A percentile compares a stretch with the other conserved stretches of the same genome.
These are phyloP conservation scores for Panellus pusillus DNA, from an alignment of 768 basidiomycete genomes.

Conservation along the genomic window DNA sequence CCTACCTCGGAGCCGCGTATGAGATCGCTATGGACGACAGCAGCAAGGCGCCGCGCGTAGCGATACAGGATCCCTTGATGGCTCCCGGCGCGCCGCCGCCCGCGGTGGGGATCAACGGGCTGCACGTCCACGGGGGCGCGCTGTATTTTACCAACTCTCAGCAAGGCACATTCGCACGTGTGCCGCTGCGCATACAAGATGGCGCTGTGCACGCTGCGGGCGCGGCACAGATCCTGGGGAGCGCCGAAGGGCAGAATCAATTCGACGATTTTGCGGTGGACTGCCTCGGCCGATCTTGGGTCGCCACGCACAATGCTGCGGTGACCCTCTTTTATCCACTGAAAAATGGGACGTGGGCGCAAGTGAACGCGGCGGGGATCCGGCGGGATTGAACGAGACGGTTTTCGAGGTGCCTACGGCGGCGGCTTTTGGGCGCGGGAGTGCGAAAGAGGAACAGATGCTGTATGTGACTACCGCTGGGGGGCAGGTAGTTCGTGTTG, in stretches of 20 bases:
- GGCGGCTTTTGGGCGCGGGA: slow-evolving; percentile 2
- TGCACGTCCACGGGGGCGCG: background rate
- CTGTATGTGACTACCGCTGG: slow-evolving; percentile 1
- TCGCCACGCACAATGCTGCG: background rate
- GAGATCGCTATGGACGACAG: background rate
- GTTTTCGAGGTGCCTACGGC: background rate
- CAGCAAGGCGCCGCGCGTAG: background rate
- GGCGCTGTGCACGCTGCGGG: background rate
- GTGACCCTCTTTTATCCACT: background rate
- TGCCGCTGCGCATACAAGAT: background rate
- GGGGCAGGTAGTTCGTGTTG: background rate
- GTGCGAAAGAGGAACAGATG: background rate
- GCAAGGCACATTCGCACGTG: background rate
- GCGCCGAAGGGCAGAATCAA: background rate
- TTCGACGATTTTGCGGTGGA: slow-evolving; percentile 4
- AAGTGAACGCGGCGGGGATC: slow-evolving; percentile 1
- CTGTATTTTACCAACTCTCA: background rate
- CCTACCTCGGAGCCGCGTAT: background rate
- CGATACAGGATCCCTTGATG: background rate
- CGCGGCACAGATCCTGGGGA: background rate
- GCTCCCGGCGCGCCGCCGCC: background rate
- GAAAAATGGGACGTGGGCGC: background rate
- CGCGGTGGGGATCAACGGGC: slow-evolving; percentile 2
- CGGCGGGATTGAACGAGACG: background rate
- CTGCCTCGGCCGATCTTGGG: background rate